Evolutionary conservation across 129 eudicot genomes (phyloP).

Genomic region (Escallonia herrerae): DNA sequence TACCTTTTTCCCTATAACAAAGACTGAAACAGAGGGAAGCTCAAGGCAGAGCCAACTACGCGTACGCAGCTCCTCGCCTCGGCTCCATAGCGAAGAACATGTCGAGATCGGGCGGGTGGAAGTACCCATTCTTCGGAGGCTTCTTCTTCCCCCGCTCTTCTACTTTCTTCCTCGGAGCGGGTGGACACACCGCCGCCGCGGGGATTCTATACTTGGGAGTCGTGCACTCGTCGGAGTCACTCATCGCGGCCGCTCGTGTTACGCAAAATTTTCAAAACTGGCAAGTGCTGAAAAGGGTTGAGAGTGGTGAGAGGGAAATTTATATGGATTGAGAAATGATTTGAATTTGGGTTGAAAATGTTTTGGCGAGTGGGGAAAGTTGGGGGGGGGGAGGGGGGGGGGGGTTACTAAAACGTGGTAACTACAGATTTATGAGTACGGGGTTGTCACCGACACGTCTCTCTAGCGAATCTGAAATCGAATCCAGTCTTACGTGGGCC

Average conservation of each 20-base stretch:
- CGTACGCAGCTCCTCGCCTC: neutral
- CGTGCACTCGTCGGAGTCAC: neutral
- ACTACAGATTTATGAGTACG: conserved; percentile 15
- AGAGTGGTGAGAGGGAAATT: neutral
- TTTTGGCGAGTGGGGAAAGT: neutral
- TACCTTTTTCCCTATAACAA: too few species aligned
- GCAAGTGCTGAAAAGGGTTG: neutral
- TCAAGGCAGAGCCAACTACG: too few species aligned
- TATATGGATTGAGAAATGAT: neutral
- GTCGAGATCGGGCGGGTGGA: conserved; percentile 11
- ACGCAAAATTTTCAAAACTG: too few species aligned
- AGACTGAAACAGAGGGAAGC: too few species aligned
- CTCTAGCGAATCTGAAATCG: neutral
- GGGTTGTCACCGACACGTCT: conserved; percentile 23
- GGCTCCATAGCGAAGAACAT: conserved; percentile 7
- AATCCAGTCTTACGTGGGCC: conserved; percentile 13
- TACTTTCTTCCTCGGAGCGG: conserved; percentile 2
- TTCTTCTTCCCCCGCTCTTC: neutral
- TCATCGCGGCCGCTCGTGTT: too few species aligned
- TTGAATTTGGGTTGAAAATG: neutral
- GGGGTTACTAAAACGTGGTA: neutral
- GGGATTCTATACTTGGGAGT: conserved; percentile 16
- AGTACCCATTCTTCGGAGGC: conserved; percentile 17
- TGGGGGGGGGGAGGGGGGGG: neutral
- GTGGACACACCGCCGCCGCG: conserved; percentile 6